Base-by-base conservation (phyloP, 1,284 basidiomycete genomes). In the Moniliophthora roreri region DNA sequence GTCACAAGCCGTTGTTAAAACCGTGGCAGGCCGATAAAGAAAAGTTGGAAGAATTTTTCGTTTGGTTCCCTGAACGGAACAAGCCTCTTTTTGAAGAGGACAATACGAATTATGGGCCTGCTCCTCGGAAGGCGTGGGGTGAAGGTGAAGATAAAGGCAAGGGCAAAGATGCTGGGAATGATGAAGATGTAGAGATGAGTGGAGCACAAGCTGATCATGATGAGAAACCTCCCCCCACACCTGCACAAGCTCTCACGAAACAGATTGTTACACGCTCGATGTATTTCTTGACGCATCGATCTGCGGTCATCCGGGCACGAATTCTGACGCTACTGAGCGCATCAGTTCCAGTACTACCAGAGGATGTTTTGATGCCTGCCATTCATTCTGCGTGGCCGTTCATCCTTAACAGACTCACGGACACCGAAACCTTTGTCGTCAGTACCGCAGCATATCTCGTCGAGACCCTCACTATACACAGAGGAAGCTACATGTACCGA, bases 321-420 rank as follows among this genome's bases (percentile, higher is more conserved):
- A 91, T 96, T 47, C 75, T 97, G 26, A 72, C 77, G 2, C 78
- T 98, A 11, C 76, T 97, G 26, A 73, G 81, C 9, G 80, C 82
- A 1, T 84, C 93, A 1, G 82, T 89, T 3, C 80, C 89, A 0
- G 84, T 94, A 8, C 77, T 97, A 18, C 81, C 87, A 0, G 84
- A 87, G 59, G 81, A 84, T 9, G 82, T 87, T 16, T 78, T 96
- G 15, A 78, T 97, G 40, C 89, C 93, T 0, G 79, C 89, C 8
- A 82, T 97, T 45, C 89, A 97, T 68, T 77, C 80, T 24, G 87
- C 90, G 1, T 98, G 95, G 95, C 90, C 91, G 15, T 89, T 88
- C 67, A 84, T 98, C 59, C 71, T 97, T 47, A 92, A 93, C 60
- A 81, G 95, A 6, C 74, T 97, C 10, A 67, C 71, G 18, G 91